These are phyloP conservation scores for Thymus mandschuricus DNA, from an alignment of 257 asterid species.

Conservation along the genomic window DNA sequence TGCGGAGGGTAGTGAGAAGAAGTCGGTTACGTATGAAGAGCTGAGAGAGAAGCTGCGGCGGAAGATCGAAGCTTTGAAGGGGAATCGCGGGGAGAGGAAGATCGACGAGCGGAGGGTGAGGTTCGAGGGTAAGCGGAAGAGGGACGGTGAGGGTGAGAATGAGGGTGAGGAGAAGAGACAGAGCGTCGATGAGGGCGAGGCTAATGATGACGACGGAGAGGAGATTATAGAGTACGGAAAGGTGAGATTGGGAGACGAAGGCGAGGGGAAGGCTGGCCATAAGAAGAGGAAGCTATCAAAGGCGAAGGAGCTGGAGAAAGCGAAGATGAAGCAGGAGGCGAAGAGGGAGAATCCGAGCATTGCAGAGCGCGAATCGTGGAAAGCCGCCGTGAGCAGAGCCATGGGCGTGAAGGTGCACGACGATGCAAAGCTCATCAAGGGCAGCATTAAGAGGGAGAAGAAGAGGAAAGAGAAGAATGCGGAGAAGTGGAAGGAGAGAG, in stretches of 20 bases:
- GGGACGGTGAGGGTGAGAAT: constrained; percentile 37
- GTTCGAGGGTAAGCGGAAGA: constrained; percentile 50
- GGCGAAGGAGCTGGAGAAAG: constrained; percentile 63
- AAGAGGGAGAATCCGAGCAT: constrained; percentile 58
- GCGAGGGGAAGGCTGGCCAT: constrained; percentile 29
- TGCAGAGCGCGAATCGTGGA: constrained; percentile 84
- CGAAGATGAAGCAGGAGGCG: constrained; percentile 63
- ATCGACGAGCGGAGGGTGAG: constrained; percentile 39
- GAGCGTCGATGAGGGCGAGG: constrained; percentile 11
- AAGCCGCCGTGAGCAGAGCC: constrained; percentile 70
- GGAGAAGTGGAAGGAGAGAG: constrained; percentile 87
- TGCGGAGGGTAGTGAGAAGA: constrained; percentile 36
- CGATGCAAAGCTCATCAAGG: constrained; percentile 64
- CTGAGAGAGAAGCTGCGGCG: constrained; percentile 58
- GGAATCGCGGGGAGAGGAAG: constrained; percentile 66
- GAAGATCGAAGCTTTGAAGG: constrained; percentile 66
- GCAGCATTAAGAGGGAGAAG: constrained; percentile 77
- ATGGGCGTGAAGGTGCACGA: constrained; percentile 92
- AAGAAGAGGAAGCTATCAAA: constrained; percentile 68
- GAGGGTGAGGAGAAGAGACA: constrained; percentile 40
- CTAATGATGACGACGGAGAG: constrained; percentile 38
- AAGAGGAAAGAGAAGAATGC: constrained; percentile 71
- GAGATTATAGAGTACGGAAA: constrained; percentile 81
- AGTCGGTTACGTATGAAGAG: constrained; percentile 76
- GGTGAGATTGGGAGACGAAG: constrained; percentile 68